Percentiles rank a stretch among this genome's conserved stretches.
These are phyloP conservation scores for Jaenimonas drosophilae DNA, from an alignment of 208 protist species.

Conservation along the genomic window DNA sequence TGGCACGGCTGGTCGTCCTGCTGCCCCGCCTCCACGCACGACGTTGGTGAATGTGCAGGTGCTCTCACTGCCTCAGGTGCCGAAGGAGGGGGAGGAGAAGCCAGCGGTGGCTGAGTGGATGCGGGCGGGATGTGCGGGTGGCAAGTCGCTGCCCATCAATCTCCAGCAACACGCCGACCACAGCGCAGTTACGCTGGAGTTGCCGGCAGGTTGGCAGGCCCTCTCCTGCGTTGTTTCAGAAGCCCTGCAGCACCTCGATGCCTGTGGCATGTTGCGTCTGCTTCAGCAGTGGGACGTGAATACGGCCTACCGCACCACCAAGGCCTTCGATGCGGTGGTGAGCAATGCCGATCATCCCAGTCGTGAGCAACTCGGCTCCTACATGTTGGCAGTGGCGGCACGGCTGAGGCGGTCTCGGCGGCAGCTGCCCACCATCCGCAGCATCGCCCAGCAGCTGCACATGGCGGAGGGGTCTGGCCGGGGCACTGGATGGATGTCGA, in stretches of 20 bases:
- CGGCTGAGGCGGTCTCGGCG: background rate
- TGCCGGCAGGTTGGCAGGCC: conserved; percentile 18
- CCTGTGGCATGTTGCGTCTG: conserved; percentile 34
- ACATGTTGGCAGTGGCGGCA: conserved; percentile 15
- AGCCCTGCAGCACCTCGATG: conserved; percentile 56
- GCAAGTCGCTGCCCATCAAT: background rate
- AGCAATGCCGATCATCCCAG: conserved; percentile 22
- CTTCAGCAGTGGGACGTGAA: conserved; percentile 26
- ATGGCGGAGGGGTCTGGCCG: background rate
- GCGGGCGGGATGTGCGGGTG: background rate
- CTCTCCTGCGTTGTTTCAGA: conserved; percentile 35
- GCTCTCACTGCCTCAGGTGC: no score
- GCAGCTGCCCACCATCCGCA: background rate
- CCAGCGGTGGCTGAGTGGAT: background rate
- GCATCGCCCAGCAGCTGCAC: background rate
- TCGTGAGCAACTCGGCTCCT: conserved; percentile 14
- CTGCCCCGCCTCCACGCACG: no score
- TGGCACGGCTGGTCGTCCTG: no score
- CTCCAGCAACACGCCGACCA: no score
- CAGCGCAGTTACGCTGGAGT: no score
- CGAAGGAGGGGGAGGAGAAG: background rate
- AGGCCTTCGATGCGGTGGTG: conserved; percentile 23
- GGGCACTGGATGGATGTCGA: background rate
- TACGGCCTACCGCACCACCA: conserved; percentile 33
- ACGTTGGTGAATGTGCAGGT: no score